A percentile compares a stretch with the other conserved stretches of the same genome.
Conservation (phyloP, 1,284 basidiomycete genomes). For the Cryptococcus wingfieldii region DNA sequence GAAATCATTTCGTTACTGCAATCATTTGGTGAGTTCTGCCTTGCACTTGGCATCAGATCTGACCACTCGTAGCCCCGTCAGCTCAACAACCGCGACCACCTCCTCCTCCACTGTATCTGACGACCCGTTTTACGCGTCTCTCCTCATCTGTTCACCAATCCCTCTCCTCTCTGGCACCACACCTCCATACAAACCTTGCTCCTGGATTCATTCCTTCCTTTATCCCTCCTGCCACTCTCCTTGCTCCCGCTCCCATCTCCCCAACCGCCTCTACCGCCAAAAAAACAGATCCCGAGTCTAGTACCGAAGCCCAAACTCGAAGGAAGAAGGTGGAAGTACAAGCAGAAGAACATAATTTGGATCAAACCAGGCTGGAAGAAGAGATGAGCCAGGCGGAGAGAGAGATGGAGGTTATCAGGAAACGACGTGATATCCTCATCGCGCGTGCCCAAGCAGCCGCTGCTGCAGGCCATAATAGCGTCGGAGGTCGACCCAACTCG, state of each 20-base stretch:
- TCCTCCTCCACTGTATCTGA: conserved; percentile 30
- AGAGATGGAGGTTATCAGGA: conserved; percentile 43
- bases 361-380: conserved; percentile 1
- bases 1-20: conserved; percentile 29
- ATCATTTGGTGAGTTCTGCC: conserved; percentile 23
- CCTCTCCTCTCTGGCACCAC: conserved; percentile 21
- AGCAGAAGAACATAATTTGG: not conserved
- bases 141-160: conserved; percentile 23
- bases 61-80: conserved; percentile 7
- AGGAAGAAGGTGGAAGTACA: not conserved
- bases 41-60: not conserved
- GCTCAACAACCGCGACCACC: conserved; percentile 16
- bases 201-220: conserved; percentile 11
- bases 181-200: conserved; percentile 20
- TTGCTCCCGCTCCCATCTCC: conserved; percentile 3
- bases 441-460: conserved; percentile 26
- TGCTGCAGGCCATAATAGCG: conserved; percentile 1
- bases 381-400: conserved; percentile 32
- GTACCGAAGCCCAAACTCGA: not conserved
- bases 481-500: conserved; percentile 1
- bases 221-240: not conserved
- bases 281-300: not conserved
- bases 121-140: conserved; percentile 30
- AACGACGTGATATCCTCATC: conserved; percentile 34
- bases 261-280: not conserved